These are phyloP conservation scores for Fusarium multiceps DNA, from an alignment of 2,329 filamentous ascomycete species.

Conservation along the genomic window DNA sequence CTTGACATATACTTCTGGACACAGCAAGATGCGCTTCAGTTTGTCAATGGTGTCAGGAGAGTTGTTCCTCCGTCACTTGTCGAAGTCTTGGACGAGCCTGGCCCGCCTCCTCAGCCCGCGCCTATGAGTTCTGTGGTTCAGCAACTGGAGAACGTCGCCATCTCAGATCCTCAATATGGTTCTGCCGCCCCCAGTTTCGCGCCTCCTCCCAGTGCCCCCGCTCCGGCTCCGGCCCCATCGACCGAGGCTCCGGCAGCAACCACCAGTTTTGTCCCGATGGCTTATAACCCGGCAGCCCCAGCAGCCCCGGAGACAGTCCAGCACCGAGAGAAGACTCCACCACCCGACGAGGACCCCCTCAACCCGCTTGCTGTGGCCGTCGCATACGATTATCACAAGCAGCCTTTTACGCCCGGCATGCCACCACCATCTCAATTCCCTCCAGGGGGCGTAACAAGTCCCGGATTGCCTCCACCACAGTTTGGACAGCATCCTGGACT, in stretches of 20 bases:
- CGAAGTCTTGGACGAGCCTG: constrained; percentile 73
- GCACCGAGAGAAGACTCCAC: constrained; percentile 83
- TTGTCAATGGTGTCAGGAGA: constrained; percentile 74
- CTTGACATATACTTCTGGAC: constrained; percentile 86
- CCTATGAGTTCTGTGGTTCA: constrained; percentile 77
- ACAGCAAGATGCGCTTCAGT: constrained; percentile 74
- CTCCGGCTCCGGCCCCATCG: constrained; percentile 23
- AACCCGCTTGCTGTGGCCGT: constrained; percentile 70
- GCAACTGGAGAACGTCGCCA: constrained; percentile 76
- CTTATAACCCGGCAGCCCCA: constrained; percentile 84
- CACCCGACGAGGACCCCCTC: constrained; percentile 71
- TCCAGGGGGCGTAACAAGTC: constrained; percentile 56
- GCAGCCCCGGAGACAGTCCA: constrained; percentile 77
- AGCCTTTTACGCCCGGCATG: constrained; percentile 65
- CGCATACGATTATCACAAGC: constrained; percentile 64
- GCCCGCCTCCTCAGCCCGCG: constrained; percentile 57
- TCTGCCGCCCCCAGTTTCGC: constrained; percentile 38
- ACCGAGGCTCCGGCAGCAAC: constrained; percentile 39
- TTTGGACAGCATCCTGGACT: constrained; percentile 60
- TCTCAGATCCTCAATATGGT: constrained; percentile 67
- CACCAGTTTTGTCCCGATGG: constrained; percentile 69
- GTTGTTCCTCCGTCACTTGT: constrained; percentile 71
- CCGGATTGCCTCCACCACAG: constrained; percentile 57
- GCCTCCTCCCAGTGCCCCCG: constrained; percentile 41
- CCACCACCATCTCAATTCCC: constrained; percentile 60